Conservation (phyloP, 768 basidiomycete genomes). For the Collybiopsis luxurians region DNA sequence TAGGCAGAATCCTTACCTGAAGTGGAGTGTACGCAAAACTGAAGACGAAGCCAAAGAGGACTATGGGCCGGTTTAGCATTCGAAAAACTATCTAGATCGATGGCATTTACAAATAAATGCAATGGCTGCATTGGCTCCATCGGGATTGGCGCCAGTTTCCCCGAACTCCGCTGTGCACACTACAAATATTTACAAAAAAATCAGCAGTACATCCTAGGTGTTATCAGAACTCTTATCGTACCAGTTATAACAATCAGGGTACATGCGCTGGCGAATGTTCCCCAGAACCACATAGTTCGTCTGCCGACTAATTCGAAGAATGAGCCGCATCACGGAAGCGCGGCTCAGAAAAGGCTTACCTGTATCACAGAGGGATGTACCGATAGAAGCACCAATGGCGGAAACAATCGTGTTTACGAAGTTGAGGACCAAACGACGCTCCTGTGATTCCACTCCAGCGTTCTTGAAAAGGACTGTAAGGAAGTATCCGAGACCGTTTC, state of each 20-base stretch:
- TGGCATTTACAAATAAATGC: conserved; percentile 41
- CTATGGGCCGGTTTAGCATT: conserved; percentile 27
- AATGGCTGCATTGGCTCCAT: conserved; percentile 41
- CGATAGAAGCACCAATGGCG: conserved; percentile 37
- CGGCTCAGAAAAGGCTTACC: too few species aligned
- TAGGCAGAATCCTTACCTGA: conserved; percentile 22
- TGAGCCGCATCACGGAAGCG: too few species aligned
- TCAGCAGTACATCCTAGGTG: not conserved
- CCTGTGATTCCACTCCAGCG: conserved; percentile 37
- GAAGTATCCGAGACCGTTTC: conserved; percentile 43
- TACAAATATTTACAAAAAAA: conserved; percentile 7
- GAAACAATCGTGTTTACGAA: conserved; percentile 42
- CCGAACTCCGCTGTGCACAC: conserved; percentile 42
- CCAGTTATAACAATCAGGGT: conserved; percentile 41
- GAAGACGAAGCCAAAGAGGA: conserved; percentile 54
- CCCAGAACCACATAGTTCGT: conserved; percentile 47
- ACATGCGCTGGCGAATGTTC: conserved; percentile 36
- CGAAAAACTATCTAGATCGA: not conserved
- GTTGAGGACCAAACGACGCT: conserved; percentile 35
- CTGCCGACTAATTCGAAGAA: too few species aligned
- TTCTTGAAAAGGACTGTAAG: conserved; percentile 38
- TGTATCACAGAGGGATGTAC: conserved; percentile 39
- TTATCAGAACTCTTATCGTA: conserved; percentile 2
- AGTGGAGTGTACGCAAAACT: conserved; percentile 58
- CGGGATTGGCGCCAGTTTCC: conserved; percentile 28